Evolutionary conservation across 768 basidiomycete genomes (phyloP).

Genomic region (Suillus paluster): DNA sequence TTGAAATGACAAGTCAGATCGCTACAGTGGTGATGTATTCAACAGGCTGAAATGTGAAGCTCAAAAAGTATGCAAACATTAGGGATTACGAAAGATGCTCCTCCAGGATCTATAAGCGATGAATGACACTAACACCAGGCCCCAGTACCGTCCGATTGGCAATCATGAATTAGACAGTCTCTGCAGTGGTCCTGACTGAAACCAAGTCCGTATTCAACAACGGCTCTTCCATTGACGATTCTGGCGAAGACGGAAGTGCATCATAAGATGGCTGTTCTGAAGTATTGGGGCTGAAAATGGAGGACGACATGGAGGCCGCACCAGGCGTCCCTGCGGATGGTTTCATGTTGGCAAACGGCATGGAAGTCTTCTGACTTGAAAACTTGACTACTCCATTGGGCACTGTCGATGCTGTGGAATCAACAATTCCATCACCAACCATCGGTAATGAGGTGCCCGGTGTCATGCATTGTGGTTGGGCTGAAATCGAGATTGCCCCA

Average conservation of each 20-base stretch:
- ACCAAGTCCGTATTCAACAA: conserved; percentile 11
- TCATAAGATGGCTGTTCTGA: conserved; percentile 40
- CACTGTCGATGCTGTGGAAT: conserved; percentile 2
- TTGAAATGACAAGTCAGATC: conserved; percentile 3
- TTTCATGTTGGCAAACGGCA: neutral
- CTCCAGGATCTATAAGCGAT: conserved; percentile 7
- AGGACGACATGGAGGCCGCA: conserved; percentile 31
- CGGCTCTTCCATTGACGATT: conserved; percentile 31
- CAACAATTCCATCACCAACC: conserved; percentile 15
- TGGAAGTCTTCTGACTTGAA: conserved; percentile 8
- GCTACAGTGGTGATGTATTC: conserved; percentile 6
- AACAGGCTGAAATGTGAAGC: conserved; percentile 3
- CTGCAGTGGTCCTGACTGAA: neutral
- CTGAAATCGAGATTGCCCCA: conserved; percentile 22
- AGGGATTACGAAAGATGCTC: conserved; percentile 4
- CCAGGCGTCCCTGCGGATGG: conserved; percentile 21
- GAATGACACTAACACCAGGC: neutral
- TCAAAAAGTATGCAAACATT: conserved; percentile 8
- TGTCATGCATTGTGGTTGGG: conserved; percentile 23
- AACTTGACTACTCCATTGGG: conserved; percentile 2
- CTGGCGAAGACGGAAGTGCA: conserved; percentile 49
- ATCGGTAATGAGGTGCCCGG: conserved; percentile 4
- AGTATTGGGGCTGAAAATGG: conserved; percentile 27
- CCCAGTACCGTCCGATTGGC: neutral
- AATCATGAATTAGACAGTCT: neutral